These are phyloP conservation scores for Ogataea dorogensis DNA, from an alignment of 805 yeast species.

Conservation along the genomic window DNA sequence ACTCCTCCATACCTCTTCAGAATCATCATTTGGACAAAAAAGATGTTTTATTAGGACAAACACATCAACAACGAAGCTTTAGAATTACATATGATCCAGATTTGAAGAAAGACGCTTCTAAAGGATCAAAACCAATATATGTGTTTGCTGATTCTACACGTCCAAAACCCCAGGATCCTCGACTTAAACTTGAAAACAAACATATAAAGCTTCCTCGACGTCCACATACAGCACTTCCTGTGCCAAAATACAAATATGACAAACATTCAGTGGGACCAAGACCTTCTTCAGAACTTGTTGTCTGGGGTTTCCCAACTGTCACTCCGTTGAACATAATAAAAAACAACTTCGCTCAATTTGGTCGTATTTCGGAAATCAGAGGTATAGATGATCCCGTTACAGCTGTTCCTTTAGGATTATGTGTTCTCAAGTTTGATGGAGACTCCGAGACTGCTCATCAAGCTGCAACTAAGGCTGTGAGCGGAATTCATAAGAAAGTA, in stretches of 20 bases:
- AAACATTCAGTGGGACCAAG: constrained; percentile 71
- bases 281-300: constrained; percentile 67
- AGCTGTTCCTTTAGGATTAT: constrained; percentile 77
- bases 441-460: constrained; percentile 46
- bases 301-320: constrained; percentile 62
- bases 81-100: constrained; percentile 54
- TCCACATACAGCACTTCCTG: constrained; percentile 7
- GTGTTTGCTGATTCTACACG: constrained; percentile 36
- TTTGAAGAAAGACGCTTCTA: constrained; percentile 36
- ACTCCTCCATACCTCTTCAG: constrained; percentile 18
- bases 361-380: constrained; percentile 58
- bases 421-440: constrained; percentile 61
- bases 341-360: constrained; percentile 60
- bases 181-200: constrained; percentile 11
- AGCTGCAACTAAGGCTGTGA: constrained; percentile 46
- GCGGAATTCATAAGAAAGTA: constrained; percentile 39
- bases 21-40: constrained; percentile 19
- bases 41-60: neutral
- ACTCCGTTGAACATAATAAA: constrained; percentile 44
- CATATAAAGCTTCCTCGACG: constrained; percentile 13
- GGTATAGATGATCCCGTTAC: constrained; percentile 67
- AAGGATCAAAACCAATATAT: constrained; percentile 37
- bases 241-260: constrained; percentile 51
- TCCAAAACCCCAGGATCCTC: constrained; percentile 23
- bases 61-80: constrained; percentile 13